A percentile compares a stretch with the other conserved stretches of the same genome.
phyloP scores from a whole-genome alignment of 2,329 filamentous ascomycete species.

The Akanthomyces lecanii region DNA sequence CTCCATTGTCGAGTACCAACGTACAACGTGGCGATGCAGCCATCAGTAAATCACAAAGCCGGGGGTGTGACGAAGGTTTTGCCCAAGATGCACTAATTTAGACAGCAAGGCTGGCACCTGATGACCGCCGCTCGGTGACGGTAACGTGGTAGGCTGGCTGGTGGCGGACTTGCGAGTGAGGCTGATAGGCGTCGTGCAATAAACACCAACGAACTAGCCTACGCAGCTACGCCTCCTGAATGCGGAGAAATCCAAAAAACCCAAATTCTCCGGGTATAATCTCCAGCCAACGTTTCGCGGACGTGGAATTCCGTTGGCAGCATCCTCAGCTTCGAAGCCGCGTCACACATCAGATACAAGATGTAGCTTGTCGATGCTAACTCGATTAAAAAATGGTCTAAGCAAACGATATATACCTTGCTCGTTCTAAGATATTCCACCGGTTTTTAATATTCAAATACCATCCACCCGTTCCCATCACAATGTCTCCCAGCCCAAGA shows the following conservation, averaged over 20 bases:
- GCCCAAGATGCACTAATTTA: not conserved
- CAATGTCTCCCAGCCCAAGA: not conserved
- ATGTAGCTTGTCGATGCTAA: not conserved
- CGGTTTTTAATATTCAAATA: not conserved
- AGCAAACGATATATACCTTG: not conserved
- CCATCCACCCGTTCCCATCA: not conserved
- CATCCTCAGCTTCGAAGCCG: not conserved
- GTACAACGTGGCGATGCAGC: not conserved
- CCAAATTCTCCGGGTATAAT: not conserved
- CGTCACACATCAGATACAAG: not conserved
- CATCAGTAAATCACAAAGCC: not conserved
- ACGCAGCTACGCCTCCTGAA: not conserved
- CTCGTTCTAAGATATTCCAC: not conserved
- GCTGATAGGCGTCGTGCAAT: not conserved
- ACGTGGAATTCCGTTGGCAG: not conserved
- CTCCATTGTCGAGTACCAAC: no score
- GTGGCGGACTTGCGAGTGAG: not conserved
- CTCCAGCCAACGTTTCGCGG: not conserved
- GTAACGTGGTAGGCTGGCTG: not conserved
- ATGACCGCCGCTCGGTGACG: not conserved
- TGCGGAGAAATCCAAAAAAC: not conserved
- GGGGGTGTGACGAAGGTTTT: not conserved
- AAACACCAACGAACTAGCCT: not conserved
- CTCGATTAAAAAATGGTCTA: constrained; percentile 1
- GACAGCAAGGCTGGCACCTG: not conserved